Evolutionary conservation across 2,329 filamentous ascomycete genomes (phyloP), one percentile per base, ranked within the genome.

Genomic region (Pestalotiopsis sp.): DNA sequence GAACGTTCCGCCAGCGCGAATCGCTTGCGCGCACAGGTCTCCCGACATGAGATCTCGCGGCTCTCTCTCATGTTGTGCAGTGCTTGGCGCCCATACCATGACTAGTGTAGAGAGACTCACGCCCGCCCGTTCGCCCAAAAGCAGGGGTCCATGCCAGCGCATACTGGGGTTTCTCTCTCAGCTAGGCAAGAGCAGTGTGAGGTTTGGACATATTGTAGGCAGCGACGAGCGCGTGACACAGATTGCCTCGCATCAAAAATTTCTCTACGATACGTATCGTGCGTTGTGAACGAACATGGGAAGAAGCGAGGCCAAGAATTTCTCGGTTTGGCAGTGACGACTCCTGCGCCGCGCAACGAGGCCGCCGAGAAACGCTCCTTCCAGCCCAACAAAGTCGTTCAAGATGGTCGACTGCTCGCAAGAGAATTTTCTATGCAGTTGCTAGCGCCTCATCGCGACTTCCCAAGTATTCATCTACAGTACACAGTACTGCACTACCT

Each of bases 1-100:
- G 20, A 36, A 57, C 56, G 57, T 65, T 57, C 67, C 36, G 62
- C 57, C 20, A 66, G 60, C 68, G 67, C 61, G 62, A 71, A 65
- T 69, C 66, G 49, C 58, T 39, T 59, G 9, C 63, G 59, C 60
- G 38, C 20, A 58, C 20, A 58, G 20, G 56, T 27, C 56, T 13
- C 25, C 61, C 58, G 45, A 45, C 41, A 57, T 58, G 41, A 39
- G 71, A 56, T 60, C 61, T 56, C 65, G 64, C 65, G 62, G 68
- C 69, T 72, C 69, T 60, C 63, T 52, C 56, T 38, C 68, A 39
- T 38, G 67, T 38, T 49, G 39, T 64, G 41, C 41, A 49, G 41
- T 49, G 13, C 41, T 49, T 49, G 41, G 41, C 41, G 41, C 41
- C 7, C 41, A 49, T 49, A 49, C 41, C 41, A 49, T 49, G 41